phyloP scores from a whole-genome alignment of 2,329 filamentous ascomycete species.

The Aspergillus fijiensis region DNA sequence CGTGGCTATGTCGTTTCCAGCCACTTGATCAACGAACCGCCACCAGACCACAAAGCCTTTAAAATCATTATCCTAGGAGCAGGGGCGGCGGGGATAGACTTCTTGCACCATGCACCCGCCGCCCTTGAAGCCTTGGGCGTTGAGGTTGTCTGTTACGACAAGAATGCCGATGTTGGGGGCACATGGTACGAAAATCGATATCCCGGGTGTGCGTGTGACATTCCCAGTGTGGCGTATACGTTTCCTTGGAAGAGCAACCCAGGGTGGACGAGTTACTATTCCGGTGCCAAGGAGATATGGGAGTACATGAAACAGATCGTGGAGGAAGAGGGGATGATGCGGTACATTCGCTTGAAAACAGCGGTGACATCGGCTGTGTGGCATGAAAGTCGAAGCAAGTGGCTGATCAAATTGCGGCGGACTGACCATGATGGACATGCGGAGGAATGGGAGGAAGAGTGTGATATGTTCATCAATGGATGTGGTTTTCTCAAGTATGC shows the following conservation, averaged over 20 bases:
- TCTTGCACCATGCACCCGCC: conserved; percentile 34
- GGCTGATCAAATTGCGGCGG: conserved; percentile 4
- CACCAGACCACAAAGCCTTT: conserved; percentile 16
- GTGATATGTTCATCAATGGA: conserved; percentile 36
- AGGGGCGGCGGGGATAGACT: conserved; percentile 38
- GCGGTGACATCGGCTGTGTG: conserved; percentile 1
- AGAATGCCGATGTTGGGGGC: conserved; percentile 31
- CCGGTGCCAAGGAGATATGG: conserved; percentile 16
- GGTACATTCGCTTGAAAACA: conserved; percentile 2
- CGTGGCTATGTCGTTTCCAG: conserved; percentile 3
- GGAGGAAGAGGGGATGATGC: conserved; percentile 10
- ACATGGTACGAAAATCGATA: conserved; percentile 37
- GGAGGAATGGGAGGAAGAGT: conserved; percentile 26
- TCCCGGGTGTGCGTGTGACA: conserved; percentile 34
- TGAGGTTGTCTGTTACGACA: conserved; percentile 25
- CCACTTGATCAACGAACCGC: conserved; percentile 9
- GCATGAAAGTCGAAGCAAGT: conserved; percentile 5
- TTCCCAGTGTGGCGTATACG: conserved; percentile 11
- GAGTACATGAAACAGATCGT: conserved; percentile 9
- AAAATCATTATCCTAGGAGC: conserved; percentile 37
- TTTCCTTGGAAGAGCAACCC: conserved; percentile 8
- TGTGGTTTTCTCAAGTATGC: conserved; percentile 37
- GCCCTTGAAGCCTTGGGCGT: conserved; percentile 34
- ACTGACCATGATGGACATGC: conserved; percentile 4
- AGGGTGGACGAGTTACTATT: conserved; percentile 11